Base-by-base conservation (phyloP, 2,329 filamentous ascomycete genomes). In the Zopfia rhizophila region DNA sequence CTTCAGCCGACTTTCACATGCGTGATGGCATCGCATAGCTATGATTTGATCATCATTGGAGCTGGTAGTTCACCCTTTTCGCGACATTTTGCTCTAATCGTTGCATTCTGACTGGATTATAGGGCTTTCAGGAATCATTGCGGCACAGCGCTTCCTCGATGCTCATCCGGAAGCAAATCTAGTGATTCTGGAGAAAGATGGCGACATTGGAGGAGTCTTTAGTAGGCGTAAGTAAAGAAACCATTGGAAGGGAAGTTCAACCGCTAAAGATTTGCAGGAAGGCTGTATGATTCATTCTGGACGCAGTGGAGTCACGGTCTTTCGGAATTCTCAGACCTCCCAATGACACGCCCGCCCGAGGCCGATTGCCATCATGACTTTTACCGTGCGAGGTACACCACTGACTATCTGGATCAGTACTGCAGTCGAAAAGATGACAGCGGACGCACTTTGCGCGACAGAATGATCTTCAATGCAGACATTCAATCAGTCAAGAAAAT, bases 381-480 rank as follows among this genome's bases (percentile, higher is more conserved):
- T 1, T 60, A 41, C 29, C 31, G 24, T 4, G 50, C 52, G 5
- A 53, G 48, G 35, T 56, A 54, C 16, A 56, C 51, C 10, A 53
- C 44, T 4, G 22, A 55, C 17, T 60, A 60, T 18, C 38, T 60
- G 2, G 38, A 60, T 18, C 24, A 56, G 1, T 60, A 58, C 43
- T 45, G 40, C 21, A 38, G 46, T 1, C 29, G 19, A 3, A 43
- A 31, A 28, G 13, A 18, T 18, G 6, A 30, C 21, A 17, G 17
- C 16, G 48, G 51, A 2, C 12, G 5, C 1, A 31, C 47, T 12
- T 18, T 57, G 7, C 43, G 44, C 3, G 45, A 53, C 12, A 16
- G 51, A 17, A 46, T 57, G 5, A 16, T 23, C 7, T 57, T 55
- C 37, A 39, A 46, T 19, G 27, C 28, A 6, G n/a, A 49, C 2